These are phyloP conservation scores for Miscanthus sacchariflorus DNA, from an alignment of 202 grass and related monocot species.

Conservation along the genomic window DNA sequence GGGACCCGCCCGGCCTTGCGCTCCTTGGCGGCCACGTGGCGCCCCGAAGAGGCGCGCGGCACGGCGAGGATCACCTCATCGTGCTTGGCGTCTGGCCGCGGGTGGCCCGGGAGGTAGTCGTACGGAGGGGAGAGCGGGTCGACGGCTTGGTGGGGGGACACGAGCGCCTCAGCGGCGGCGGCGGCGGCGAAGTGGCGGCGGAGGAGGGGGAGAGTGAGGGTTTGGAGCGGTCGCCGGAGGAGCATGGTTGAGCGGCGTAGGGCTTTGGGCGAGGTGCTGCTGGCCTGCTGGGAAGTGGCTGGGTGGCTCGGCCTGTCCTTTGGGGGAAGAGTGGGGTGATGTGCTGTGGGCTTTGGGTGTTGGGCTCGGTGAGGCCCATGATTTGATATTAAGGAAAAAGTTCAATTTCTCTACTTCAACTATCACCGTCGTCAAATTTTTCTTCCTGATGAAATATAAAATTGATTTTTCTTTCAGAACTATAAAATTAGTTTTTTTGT, in stretches of 20 bases:
- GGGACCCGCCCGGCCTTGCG: constrained; percentile 79
- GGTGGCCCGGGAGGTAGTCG: constrained; percentile 86
- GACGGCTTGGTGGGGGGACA: neutral
- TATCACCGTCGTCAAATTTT: too few species aligned
- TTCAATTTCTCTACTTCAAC: too few species aligned
- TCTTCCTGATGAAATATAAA: too few species aligned
- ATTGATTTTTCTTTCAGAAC: too few species aligned
- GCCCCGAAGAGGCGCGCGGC: constrained; percentile 53
- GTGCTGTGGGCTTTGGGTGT: too few species aligned
- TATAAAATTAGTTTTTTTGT: too few species aligned
- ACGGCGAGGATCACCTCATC: constrained; percentile 81
- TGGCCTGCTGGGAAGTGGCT: neutral
- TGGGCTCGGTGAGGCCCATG: too few species aligned
- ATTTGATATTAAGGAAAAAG: too few species aligned
- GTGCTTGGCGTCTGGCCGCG: constrained; percentile 81
- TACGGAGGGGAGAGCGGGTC: constrained; percentile 54
- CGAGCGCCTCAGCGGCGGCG: constrained; percentile 1
- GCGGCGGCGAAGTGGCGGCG: constrained; percentile 38
- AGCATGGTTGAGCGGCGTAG: constrained; percentile 64
- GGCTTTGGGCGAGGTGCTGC: constrained; percentile 32
- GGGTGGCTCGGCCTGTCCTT: too few species aligned
- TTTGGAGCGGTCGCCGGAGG: constrained; percentile 63
- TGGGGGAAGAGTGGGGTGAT: too few species aligned
- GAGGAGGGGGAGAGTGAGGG: constrained; percentile 43
- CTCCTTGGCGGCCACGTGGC: constrained; percentile 75